Conservation (phyloP, 1,284 basidiomycete species). For the Rhodotorula sp. region DNA sequence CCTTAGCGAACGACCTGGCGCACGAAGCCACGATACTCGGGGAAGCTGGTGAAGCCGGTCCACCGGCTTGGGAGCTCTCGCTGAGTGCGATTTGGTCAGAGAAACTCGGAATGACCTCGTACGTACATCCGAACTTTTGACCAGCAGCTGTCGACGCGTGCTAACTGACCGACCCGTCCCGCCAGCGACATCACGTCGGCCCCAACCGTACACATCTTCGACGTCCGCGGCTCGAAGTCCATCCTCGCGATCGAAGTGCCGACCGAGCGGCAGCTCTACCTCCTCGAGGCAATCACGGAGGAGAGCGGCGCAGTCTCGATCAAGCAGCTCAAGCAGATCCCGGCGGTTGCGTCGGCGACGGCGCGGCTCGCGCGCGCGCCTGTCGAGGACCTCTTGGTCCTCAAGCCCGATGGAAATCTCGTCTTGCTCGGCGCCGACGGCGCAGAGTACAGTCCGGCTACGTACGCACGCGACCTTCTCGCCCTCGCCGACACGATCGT, state of each 20-base stretch:
- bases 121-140: conserved; percentile 13
- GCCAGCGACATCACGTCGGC: conserved; percentile 3
- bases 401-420: neutral
- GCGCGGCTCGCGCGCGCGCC: neutral
- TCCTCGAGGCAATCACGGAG: conserved; percentile 6
- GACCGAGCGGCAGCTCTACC: conserved; percentile 6
- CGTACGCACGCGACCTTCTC: too few relatives aligned
- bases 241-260: conserved; percentile 23
- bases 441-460: neutral
- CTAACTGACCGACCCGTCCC: neutral
- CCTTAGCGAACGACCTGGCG: conserved; percentile 56
- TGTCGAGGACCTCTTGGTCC: conserved; percentile 8
- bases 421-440: conserved; percentile 1
- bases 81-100: conserved; percentile 44
- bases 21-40: conserved; percentile 52
- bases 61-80: conserved; percentile 45
- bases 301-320: neutral
- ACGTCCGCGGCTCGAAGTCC: neutral
- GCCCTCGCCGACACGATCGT: too few relatives aligned
- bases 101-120: conserved; percentile 42
- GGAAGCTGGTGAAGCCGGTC: conserved; percentile 42
- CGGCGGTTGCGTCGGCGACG: conserved; percentile 41
- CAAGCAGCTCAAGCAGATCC: conserved; percentile 50
- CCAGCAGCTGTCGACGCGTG: neutral
- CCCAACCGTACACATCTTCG: conserved; percentile 9